Evolutionary conservation across 768 basidiomycete genomes (phyloP), one percentile per base, ranked within the genome.

Genomic region (Pleurotus giganteus): DNA sequence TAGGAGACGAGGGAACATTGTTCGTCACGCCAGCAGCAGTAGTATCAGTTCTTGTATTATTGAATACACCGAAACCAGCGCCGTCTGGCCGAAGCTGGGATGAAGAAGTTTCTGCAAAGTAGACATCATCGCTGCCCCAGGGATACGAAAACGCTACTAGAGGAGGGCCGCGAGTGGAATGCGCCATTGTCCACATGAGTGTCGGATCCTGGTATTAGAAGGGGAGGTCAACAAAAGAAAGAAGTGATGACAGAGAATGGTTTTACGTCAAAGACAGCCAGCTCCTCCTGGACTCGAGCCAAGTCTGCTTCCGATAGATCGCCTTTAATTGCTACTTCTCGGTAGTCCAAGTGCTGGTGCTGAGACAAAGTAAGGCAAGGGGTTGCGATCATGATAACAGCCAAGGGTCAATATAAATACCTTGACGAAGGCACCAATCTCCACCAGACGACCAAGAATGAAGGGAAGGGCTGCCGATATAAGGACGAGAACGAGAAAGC

Each of bases 171-270:
- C 69, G 68, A 6, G 58, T 60, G 0, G 71, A 71, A 56, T 71
- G 72, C 2, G 71, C 58, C 29, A 76, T 53, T 4, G 73, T 74
- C 74, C 75, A 76, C 15, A 71, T 72, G 4, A 73, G 49, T 9
- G 60, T 52, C 26, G 57, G 69, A 47, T 70, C 58, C 75, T 76
- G 58, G 27, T 31, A 28, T 23, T 13, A 24, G 23, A 27, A 26
- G 12, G n/a, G 15, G 27, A 24, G 21, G 17, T 47, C 29, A 8
- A 36, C 26, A 39, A 19, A 8, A 12, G 31, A 24, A 15, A 27
- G 26, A 24, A 34, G 29, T 24, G 12, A 12, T 17, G 17, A 11
- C 11, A 26, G 32, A n/a, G 54, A 51, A 45, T 32, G 54, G 13
- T 19, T 37, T n/a, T 50, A 70, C 72, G 43, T 69, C 64, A 51